Conservation (phyloP, 2,329 filamentous ascomycete species). For the Fusarium fracticaudum region DNA sequence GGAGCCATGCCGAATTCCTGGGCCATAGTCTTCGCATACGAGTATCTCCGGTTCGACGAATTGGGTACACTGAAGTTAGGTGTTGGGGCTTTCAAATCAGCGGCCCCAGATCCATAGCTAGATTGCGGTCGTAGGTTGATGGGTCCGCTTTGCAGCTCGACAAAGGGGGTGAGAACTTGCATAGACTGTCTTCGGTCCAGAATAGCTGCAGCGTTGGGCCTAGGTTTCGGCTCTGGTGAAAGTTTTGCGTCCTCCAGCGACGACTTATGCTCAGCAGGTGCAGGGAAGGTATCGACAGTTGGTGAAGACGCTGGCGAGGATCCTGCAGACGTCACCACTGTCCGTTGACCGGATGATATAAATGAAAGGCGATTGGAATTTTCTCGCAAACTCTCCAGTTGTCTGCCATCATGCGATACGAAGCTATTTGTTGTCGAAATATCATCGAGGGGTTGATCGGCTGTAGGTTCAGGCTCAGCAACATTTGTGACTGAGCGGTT, state of each 20-base stretch:
- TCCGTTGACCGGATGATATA: slow-evolving; percentile 69
- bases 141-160: slow-evolving; percentile 51
- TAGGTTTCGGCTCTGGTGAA: slow-evolving; percentile 51
- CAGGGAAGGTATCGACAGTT: slow-evolving; percentile 59
- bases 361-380: slow-evolving; percentile 67
- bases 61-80: slow-evolving; percentile 66
- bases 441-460: slow-evolving; percentile 60
- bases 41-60: slow-evolving; percentile 56
- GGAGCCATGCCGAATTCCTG: slow-evolving; percentile 28
- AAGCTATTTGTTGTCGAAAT: slow-evolving; percentile 67
- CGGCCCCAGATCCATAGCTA: slow-evolving; percentile 23
- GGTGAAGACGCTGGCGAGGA: slow-evolving; percentile 66
- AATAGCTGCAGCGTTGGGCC: slow-evolving; percentile 65
- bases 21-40: slow-evolving; percentile 47
- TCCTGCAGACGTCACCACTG: slow-evolving; percentile 65
- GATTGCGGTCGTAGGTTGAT: slow-evolving; percentile 38
- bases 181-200: slow-evolving; percentile 62
- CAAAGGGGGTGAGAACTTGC: slow-evolving; percentile 56
- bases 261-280: slow-evolving; percentile 31
- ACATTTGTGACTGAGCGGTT: slow-evolving; percentile 25
- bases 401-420: slow-evolving; percentile 66
- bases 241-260: slow-evolving; percentile 35
- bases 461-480: slow-evolving; percentile 40
- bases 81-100: slow-evolving; percentile 41
- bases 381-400: slow-evolving; percentile 66